Evolutionary conservation across 495 filamentous ascomycete species (phyloP), one percentile per base, ranked within the genome.

Genomic region (Xylaria cubensis): DNA sequence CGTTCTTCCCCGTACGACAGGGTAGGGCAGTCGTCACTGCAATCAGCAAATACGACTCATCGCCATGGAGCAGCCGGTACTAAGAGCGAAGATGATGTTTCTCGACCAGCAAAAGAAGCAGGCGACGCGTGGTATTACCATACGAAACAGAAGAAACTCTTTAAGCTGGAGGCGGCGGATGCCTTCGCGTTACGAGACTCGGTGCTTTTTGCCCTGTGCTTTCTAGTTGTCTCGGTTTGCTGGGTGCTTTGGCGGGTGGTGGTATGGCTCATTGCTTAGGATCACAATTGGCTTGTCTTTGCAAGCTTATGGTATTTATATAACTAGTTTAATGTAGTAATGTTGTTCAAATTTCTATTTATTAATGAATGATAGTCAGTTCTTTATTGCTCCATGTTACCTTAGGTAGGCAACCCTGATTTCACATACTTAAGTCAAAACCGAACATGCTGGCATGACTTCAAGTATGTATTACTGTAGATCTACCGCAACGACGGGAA

Each of bases 151-250:
- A 76, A 77, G 42, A 80, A 86, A 73, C 76, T 87, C 72, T 79
- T 87, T 79, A 81, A 78, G 76, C 82, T 82, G 80, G 86, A 88
- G 74, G 81, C 84, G 1, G 83, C 75, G 8, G 86, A 89, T 73
- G 86, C 87, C 32, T 87, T 88, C 74, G 79, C 82, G 74, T 73
- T 88, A 24, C 76, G 86, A 50, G 77, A 76, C 29, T 74, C 69
- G 41, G 82, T 88, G 41, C 65, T 86, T 13, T 44, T 80, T 0
- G 73, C 74, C 17, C 19, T 88, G 67, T 76, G 69, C 9, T 58
- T 79, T 12, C 48, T 80, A n/a, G 41, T 65, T n/a, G 42, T 82
- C 50, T 71, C 39, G 0, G 64, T 73, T 34, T 3, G 39, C 0
- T 83, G 80, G 79, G 74, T 44, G 29, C 12, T 69, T 21, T 86